Evolutionary conservation across 345 rosid species (phyloP).

Genomic region (Eucalyptus pauciflora): DNA sequence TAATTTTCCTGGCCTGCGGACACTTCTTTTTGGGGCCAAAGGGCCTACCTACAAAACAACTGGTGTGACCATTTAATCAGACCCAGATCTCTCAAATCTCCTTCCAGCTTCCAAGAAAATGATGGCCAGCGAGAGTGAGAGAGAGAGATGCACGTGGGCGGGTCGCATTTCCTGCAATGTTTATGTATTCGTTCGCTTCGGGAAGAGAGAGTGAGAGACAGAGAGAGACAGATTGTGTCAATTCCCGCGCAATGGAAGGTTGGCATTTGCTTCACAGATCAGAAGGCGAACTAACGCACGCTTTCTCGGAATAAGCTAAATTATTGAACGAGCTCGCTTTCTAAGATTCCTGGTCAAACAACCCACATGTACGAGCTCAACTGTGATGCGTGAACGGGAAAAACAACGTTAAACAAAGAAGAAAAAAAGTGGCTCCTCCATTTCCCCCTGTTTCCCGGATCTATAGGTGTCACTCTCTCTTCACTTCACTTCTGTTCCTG

Average conservation of each 20-base stretch:
- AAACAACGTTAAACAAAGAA: neutral
- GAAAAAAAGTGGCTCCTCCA: neutral
- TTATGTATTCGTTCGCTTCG: neutral
- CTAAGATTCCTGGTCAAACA: neutral
- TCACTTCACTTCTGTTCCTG: neutral
- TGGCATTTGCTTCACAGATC: neutral
- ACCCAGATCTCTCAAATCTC: neutral
- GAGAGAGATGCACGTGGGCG: neutral
- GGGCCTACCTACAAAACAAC: neutral
- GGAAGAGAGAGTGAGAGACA: neutral
- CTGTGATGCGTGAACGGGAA: neutral
- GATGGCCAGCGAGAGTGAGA: neutral
- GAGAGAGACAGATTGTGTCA: neutral
- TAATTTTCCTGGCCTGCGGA: neutral
- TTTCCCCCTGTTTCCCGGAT: slow-evolving; percentile 19
- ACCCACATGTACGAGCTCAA: neutral
- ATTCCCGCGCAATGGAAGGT: slow-evolving; percentile 4
- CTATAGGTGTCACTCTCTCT: neutral
- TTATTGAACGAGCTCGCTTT: neutral
- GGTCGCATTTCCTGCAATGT: neutral
- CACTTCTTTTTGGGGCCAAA: neutral
- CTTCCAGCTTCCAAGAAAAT: neutral
- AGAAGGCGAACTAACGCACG: neutral
- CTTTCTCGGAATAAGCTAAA: neutral
- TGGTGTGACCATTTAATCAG: neutral